Base-by-base conservation (phyloP, 164 flowering plant genomes). In the Tetrastigma voinierianum region DNA sequence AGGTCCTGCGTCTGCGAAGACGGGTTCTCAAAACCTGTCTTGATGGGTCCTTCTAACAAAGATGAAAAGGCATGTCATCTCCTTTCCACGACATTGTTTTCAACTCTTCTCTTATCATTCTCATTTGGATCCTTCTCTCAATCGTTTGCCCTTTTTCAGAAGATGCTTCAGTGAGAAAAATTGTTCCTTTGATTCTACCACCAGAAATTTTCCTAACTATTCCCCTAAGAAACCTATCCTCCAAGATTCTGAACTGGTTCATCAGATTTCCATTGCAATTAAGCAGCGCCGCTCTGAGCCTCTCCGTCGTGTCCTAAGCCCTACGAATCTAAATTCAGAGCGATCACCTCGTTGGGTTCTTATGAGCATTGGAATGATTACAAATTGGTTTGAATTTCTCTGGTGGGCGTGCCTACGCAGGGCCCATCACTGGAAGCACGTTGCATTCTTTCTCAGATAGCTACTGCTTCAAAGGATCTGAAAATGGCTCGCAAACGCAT, bases 311-410 rank as follows among this genome's bases (percentile, higher is more conserved):
- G 61, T 74, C 64, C 65, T 88, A 14, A 76, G 78, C 82, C 85
- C 15, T 86, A 71, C 61, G 87, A 86, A 64, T 70, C 85, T 55
- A 81, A 67, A 46, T 82, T 84, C 62, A 78, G 80, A 66, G 51
- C 47, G 84, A 83, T 63, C 89, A 86, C 64, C 60, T 88, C 12
- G 72, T 88, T 86, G 93, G 91, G 81, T 86, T 63, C 84, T n/a
- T 20, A 88, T 85, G 86, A 72, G 71, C 62, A 83, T 88, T 59
- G 85, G 67, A 69, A 69, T 67, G 88, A 88, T 25, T 88, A 85
- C 43, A 61, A 63, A 13, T 60, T 88, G 65, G 87, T 81, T 86
- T n/a, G 67, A 76, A 76, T 67, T 85, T 88, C 71, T 84, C 70
- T 69, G 75, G 13, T 88, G 91, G 90, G 88, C 78, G 3, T 74